Base-by-base conservation (phyloP, 108 stramenopile genomes). In the Seminavis robusta region DNA sequence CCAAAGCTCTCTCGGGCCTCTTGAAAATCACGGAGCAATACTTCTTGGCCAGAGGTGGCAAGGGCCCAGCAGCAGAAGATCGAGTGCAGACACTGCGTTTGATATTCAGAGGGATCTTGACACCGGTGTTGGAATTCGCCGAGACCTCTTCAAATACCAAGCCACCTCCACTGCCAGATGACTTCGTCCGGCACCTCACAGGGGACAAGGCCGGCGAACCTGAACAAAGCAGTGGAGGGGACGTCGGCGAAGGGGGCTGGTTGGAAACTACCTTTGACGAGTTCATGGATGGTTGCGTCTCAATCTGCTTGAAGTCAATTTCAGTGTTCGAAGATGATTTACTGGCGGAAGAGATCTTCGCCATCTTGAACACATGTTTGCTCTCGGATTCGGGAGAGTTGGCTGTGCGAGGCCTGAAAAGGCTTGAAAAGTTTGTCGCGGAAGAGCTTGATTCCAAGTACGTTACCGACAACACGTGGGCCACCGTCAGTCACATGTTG, bases 401-500 rank as follows among this genome's bases (percentile, higher is more conserved):
- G 43, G 84, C 86, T 5, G 83, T 86, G 4, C 74, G 77, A 27
- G 90, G 90, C 4, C 64, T 92, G 2, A 60, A 65, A 30, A 66
- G 90, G 33, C 72, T 92, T 21, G 77, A 88, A 52, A 69, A 83
- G 52, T 88, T 92, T 52, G 65, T 92, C 11, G 59, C 79, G 2
- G 71, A 73, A 32, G 90, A 92, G 40, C 47, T 92, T 40, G 54
- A 80, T 7, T 25, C 74, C 17, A 68, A 59, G 39, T 46, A 61
- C 30, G 40, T 86, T 11, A 73, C 69, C 7, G 84, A 88, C 42
- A 82, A 87, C 42, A 80, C 71, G 0, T 92, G 90, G 90, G 86
- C 80, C n/a, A 88, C 90, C 21, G 77, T 86, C 9, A 75, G 81
- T 24, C 90, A 88, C 70, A 92, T 92, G 86, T 59, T 92, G 15